These are phyloP conservation scores for Poronia punctata DNA, from an alignment of 495 filamentous ascomycete genomes.

Conservation along the genomic window DNA sequence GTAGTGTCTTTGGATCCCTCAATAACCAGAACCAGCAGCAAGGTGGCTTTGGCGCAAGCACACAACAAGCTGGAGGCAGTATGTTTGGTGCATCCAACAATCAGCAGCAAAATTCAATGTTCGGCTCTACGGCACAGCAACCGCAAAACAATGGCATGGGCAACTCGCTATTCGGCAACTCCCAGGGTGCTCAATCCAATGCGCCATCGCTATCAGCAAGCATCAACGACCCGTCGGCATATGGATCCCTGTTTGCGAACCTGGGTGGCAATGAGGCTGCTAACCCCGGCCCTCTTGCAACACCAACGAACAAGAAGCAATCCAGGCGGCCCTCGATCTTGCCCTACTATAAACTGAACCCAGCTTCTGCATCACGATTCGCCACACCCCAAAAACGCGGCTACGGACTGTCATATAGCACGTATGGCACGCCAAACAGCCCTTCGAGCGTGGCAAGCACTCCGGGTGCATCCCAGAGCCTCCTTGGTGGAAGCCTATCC, in stretches of 20 bases:
- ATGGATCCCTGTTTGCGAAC: constrained; percentile 75
- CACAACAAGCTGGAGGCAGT: constrained; percentile 38
- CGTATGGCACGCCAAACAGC: constrained; percentile 74
- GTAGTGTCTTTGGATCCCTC: constrained; percentile 37
- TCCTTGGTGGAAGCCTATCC: constrained; percentile 56
- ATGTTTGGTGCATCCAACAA: constrained; percentile 56
- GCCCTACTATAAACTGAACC: constrained; percentile 84
- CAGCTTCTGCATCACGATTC: constrained; percentile 66
- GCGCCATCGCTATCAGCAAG: constrained; percentile 68
- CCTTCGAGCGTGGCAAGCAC: constrained; percentile 60
- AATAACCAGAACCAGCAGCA: constrained; percentile 34
- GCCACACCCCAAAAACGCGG: constrained; percentile 76
- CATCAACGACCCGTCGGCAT: constrained; percentile 69
- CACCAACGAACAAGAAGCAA: constrained; percentile 66
- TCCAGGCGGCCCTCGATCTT: constrained; percentile 68
- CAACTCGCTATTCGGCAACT: constrained; percentile 32
- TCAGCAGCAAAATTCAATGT: constrained; percentile 37
- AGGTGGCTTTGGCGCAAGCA: constrained; percentile 35
- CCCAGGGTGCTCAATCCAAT: constrained; percentile 27
- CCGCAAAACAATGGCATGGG: constrained; percentile 40
- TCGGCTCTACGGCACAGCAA: constrained; percentile 37
- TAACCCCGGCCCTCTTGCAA: constrained; percentile 77
- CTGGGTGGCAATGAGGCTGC: constrained; percentile 55
- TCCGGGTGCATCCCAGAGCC: constrained; percentile 56
- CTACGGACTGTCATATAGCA: constrained; percentile 86